Conservation (phyloP, 441 rosid species). For the Metrosideros polymorpha region DNA sequence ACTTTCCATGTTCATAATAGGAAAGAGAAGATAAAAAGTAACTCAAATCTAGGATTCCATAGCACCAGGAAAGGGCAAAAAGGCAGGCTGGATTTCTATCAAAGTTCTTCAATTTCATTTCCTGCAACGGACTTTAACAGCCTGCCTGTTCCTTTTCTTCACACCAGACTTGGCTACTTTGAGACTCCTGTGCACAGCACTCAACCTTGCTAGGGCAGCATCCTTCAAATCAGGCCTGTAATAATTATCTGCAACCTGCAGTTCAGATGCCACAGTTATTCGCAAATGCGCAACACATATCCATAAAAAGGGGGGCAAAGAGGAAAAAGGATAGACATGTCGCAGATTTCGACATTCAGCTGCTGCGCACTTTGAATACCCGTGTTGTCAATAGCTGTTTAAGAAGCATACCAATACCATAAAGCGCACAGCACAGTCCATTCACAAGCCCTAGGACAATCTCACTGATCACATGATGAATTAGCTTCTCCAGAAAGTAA, state of each 20-base stretch:
- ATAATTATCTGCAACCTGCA: slow-evolving; percentile 69
- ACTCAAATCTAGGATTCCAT: background rate
- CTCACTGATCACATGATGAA: background rate
- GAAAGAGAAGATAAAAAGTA: background rate
- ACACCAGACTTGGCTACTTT: slow-evolving; percentile 80
- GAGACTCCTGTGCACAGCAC: slow-evolving; percentile 63
- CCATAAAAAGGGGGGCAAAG: background rate
- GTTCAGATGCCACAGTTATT: background rate
- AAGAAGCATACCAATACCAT: background rate
- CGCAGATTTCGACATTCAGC: background rate
- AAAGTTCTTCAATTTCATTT: slow-evolving; percentile 16
- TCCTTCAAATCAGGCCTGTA: slow-evolving; percentile 87
- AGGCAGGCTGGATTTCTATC: background rate
- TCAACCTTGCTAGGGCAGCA: slow-evolving; percentile 90
- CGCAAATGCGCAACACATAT: background rate
- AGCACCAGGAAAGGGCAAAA: background rate
- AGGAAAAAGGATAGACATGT: background rate
- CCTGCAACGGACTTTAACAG: slow-evolving; percentile 14
- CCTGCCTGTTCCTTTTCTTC: slow-evolving; percentile 84
- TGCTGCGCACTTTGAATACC: background rate
- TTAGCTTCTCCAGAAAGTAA: background rate
- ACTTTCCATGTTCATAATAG: background rate
- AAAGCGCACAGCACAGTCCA: background rate
- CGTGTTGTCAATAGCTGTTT: background rate
- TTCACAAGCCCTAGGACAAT: background rate